A percentile compares a stretch with the other conserved stretches of the same genome.
These are phyloP conservation scores for Corymbia calophylla DNA, from an alignment of 441 rosid genomes.

Conservation along the genomic window DNA sequence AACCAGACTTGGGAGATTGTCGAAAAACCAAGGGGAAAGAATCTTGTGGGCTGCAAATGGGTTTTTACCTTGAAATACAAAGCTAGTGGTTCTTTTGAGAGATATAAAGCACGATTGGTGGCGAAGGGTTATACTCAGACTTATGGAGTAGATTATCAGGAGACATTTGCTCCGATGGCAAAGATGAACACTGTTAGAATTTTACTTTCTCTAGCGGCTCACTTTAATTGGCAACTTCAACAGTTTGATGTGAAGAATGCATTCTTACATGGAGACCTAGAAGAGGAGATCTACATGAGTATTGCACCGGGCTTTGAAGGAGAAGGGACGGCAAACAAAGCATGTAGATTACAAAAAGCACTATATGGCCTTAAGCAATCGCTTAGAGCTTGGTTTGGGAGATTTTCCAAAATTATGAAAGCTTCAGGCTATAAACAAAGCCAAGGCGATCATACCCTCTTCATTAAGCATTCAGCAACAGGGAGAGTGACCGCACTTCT, in stretches of 20 bases:
- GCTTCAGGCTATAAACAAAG: background rate
- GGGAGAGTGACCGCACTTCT: background rate
- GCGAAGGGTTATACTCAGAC: background rate
- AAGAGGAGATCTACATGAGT: background rate
- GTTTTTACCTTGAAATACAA: background rate
- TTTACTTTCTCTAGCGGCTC: background rate
- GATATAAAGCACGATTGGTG: background rate
- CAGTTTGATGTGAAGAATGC: background rate
- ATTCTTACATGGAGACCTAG: background rate
- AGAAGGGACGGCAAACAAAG: background rate
- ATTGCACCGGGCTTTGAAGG: background rate
- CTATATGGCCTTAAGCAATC: background rate
- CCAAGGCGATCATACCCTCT: background rate
- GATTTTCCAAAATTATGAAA: background rate
- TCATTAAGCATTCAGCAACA: background rate
- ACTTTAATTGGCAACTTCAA: background rate
- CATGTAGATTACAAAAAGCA: fast-evolving
- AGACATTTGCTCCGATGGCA: background rate
- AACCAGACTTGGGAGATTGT: background rate
- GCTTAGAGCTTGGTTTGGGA: background rate
- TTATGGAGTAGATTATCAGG: background rate
- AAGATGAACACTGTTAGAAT: background rate
- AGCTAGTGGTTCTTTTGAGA: background rate
- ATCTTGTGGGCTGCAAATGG: background rate
- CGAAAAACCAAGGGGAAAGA: background rate